Evolutionary conservation across 1,284 basidiomycete genomes (phyloP), one percentile per base, ranked within the genome.

Genomic region (Sporisorium sorghi): DNA sequence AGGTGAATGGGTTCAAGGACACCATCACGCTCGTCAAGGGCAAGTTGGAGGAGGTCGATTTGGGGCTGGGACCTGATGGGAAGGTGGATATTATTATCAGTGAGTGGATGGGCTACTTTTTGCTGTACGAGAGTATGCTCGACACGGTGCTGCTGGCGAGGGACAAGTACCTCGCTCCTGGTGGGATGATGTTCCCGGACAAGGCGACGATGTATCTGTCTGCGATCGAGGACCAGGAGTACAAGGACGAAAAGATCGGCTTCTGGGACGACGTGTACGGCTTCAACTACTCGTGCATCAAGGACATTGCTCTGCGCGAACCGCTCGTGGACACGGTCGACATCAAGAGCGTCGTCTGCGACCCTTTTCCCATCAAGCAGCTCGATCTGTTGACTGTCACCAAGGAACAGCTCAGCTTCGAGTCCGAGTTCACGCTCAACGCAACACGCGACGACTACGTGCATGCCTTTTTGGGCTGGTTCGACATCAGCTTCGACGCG

Each of bases 261-360:
- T 83, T 97, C 88, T 99, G 97, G 97, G 95, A 98, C 85, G 96
- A 98, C 81, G 97, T 99, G 30, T 99, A 99, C 86, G 97, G 97
- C 44, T 99, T 99, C 85, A 94, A 99, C 87, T 99, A 94, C 87
- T 97, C 94, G 48, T 98, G 96, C 86, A 99, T 99, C 89, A 98
- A 99, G 86, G 94, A 97, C 84, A 97, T 99, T 83, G 97, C 97
- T 5, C 87, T 99, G 58, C 90, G 92, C 48, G 97, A 99, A 85
- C 97, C 97, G 43, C 87, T 99, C 23, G 97, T 99, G 35, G 97
- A 99, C 87, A 97, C 94, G 23, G 97, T 99, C 24, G 83, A 84
- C 66, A 71, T 84, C 64, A 78, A 78, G 58, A 73, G 72, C 57
- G 83, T 84, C 57, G 83, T 84, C 35, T 83, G 82, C 66, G 82